Evolutionary conservation across 2,329 filamentous ascomycete genomes (phyloP), one percentile per base, ranked within the genome.

Genomic region (Pseudocercospora fijiensis): DNA sequence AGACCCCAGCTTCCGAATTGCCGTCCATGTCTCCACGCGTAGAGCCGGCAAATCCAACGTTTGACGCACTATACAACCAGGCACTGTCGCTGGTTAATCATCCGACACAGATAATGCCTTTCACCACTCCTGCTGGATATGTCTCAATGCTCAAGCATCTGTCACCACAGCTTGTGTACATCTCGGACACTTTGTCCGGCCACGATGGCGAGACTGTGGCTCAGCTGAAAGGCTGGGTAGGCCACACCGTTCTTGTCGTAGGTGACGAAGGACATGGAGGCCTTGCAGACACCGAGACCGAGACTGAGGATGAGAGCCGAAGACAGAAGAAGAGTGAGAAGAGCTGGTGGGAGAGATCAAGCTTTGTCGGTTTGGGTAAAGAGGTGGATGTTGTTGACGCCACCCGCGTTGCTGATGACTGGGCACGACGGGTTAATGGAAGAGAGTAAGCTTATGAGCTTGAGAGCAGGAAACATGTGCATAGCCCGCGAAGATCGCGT

Each of bases 301-400:
- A 92, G 87, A 71, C 68, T 5, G 65, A 89, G 90, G 76, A 85
- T 82, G 10, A 87, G 86, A 75, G 69, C 26, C 60, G 59, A 49
- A 64, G 82, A 80, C 70, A 52, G 57, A 65, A 57, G 4, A 77
- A 76, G 59, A 84, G 83, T 74, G 75, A 76, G 43, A 80, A 83
- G 30, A 81, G 84, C 64, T 94, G 91, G 91, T 95, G 90, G 89
- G 88, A 92, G 76, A 83, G 85, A 60, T 87, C 92, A 62, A 90
- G 92, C 51, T 86, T 91, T 64, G 92, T 96, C 24, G 93, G 94
- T 1, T 83, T 93, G 62, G 94, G 94, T 16, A 90, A 95, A 74
- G 91, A 92, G 3, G 88, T 97, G 27, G 88, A 96, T 43, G 88
- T 98, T 18, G 92, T 97, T 2, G 94, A 98, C 76, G 90, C 88